Conservation (phyloP, 371 early-diverging fungal species). For the Lichtheimia ornata region DNA sequence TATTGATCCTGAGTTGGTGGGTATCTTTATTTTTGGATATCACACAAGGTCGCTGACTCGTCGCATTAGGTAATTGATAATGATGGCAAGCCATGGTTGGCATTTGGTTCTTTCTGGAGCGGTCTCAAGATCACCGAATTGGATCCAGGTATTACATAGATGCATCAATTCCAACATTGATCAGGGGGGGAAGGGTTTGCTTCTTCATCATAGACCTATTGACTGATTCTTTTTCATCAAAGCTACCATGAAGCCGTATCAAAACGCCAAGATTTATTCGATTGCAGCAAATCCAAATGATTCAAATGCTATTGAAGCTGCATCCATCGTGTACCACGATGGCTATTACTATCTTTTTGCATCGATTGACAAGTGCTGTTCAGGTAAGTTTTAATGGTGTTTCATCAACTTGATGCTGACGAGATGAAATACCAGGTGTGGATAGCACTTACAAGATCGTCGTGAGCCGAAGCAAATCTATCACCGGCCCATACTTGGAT, state of each 20-base stretch:
- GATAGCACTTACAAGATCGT: conserved; percentile 17
- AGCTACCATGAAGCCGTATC: conserved; percentile 7
- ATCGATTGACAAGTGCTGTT: conserved; percentile 14
- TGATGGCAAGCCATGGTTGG: conserved; percentile 11
- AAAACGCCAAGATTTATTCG: conserved; percentile 1
- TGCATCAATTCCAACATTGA: too few relatives aligned
- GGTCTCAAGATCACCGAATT: conserved; percentile 14
- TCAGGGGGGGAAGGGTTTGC: too few relatives aligned
- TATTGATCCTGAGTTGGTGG: conserved; percentile 11
- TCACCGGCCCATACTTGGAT: conserved; percentile 17
- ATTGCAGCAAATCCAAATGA: conserved; percentile 4
- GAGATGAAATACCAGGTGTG: conserved; percentile 1
- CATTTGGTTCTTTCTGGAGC: conserved; percentile 17
- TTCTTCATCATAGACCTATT: too few relatives aligned
- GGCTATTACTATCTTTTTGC: conserved; percentile 18
- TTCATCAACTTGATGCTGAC: not conserved
- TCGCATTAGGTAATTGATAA: conserved; percentile 1
- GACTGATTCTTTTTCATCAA: too few relatives aligned
- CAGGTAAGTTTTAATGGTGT: not conserved
- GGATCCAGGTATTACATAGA: conserved; percentile 5
- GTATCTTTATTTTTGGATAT: too few relatives aligned
- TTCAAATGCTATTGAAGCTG: conserved; percentile 10
- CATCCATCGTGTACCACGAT: conserved; percentile 10
- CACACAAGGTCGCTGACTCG: too few relatives aligned
- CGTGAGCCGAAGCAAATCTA: conserved; percentile 8